These are phyloP conservation scores for Aureobasidium subglaciale DNA, from an alignment of 2,329 filamentous ascomycete species.

Conservation along the genomic window DNA sequence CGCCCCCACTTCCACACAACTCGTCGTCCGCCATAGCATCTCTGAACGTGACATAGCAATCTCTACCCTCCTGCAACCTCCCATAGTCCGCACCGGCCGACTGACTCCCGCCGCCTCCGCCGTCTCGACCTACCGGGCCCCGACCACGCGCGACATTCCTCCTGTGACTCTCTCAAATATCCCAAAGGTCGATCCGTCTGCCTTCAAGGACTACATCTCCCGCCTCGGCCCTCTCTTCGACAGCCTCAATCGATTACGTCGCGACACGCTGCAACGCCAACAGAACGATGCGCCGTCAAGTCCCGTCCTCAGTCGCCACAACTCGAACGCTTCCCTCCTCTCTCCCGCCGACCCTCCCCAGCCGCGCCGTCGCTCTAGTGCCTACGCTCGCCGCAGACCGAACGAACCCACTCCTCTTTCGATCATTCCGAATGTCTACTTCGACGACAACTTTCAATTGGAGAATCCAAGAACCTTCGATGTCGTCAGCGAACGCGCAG, in stretches of 20 bases:
- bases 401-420: conserved; percentile 79
- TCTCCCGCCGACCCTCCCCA: conserved; percentile 45
- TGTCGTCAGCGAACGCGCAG: conserved; percentile 89
- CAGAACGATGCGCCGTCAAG: conserved; percentile 28
- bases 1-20: not conserved
- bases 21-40: too few relatives aligned
- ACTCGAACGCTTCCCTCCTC: conserved; percentile 33
- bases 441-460: conserved; percentile 88
- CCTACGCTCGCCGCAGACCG: conserved; percentile 47
- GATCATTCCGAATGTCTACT: conserved; percentile 88
- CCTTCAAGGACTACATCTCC: conserved; percentile 76
- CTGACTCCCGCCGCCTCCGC: conserved; percentile 60
- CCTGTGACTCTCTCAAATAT: conserved; percentile 89
- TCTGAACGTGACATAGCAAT: conserved; percentile 54
- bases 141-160: conserved; percentile 58
- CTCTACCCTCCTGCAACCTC: conserved; percentile 83
- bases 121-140: conserved; percentile 33
- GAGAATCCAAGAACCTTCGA: conserved; percentile 97
- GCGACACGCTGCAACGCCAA: conserved; percentile 53
- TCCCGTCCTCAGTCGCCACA: conserved; percentile 22
- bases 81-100: conserved; percentile 82
- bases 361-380: conserved; percentile 45
- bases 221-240: conserved; percentile 86
- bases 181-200: conserved; percentile 66
- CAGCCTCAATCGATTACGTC: conserved; percentile 75